Evolutionary conservation across 139 green algal genomes (phyloP).

Genomic region (Asterochloris sp.): DNA sequence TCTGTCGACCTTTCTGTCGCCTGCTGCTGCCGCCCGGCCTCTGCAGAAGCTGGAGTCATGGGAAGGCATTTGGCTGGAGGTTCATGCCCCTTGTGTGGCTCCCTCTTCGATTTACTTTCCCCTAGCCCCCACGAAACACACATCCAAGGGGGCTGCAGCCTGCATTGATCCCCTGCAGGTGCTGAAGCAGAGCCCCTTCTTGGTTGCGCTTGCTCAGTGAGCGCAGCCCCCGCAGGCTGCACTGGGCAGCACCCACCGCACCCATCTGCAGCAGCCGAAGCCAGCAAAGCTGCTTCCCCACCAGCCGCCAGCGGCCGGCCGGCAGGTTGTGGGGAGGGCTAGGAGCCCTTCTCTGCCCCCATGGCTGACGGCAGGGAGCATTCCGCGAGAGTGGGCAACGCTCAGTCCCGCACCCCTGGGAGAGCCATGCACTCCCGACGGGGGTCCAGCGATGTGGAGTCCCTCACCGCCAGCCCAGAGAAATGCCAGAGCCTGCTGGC

Average conservation of each 20-base stretch:
- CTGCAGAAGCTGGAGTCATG: too few relatives aligned
- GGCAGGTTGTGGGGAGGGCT: background rate
- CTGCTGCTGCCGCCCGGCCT: background rate
- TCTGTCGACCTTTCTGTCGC: background rate
- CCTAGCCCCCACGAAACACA: too few relatives aligned
- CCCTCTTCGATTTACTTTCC: too few relatives aligned
- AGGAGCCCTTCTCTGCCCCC: background rate
- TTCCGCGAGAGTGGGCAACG: background rate
- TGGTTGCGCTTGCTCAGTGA: background rate
- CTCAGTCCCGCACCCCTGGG: background rate
- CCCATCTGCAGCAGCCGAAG: background rate
- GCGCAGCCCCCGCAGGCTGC: too few relatives aligned
- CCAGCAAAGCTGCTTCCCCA: background rate
- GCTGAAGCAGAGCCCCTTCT: slow-evolving; percentile 10
- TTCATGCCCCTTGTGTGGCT: too few relatives aligned
- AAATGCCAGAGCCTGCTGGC: background rate
- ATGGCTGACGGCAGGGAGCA: background rate
- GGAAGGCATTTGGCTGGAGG: too few relatives aligned
- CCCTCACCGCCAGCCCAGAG: background rate
- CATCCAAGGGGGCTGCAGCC: background rate
- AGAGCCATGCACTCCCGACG: background rate
- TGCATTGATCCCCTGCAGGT: slow-evolving; percentile 3
- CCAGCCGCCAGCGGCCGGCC: background rate
- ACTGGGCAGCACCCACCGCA: background rate
- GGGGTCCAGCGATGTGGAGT: background rate